phyloP scores from a whole-genome alignment of 1,284 basidiomycete genomes.

The Sutorius eximius region DNA sequence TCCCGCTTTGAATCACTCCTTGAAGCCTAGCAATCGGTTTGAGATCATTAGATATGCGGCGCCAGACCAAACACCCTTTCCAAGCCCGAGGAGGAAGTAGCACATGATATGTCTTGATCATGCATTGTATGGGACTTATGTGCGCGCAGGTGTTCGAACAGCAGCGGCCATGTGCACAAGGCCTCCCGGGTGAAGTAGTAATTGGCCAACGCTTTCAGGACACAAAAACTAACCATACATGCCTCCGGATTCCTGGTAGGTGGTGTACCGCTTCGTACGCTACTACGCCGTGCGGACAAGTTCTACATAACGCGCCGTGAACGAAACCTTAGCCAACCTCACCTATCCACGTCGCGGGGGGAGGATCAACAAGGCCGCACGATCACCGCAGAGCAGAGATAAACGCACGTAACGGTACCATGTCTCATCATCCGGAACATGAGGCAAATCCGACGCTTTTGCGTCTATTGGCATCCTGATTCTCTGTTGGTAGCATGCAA shows the following conservation, averaged over 20 bases:
- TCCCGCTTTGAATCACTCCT: too few species aligned
- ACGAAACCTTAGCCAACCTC: conserved; percentile 15
- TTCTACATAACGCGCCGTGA: conserved; percentile 27
- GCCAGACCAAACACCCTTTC: too few species aligned
- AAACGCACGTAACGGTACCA: conserved; percentile 29
- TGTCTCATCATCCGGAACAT: conserved; percentile 28
- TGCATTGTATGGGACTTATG: too few species aligned
- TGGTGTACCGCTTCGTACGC: background rate
- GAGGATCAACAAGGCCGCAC: background rate
- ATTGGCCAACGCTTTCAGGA: too few species aligned
- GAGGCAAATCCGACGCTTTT: conserved; percentile 27
- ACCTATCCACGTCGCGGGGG: conserved; percentile 9
- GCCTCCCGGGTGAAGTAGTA: too few species aligned
- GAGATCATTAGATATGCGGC: too few species aligned
- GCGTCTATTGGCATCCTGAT: conserved; percentile 27
- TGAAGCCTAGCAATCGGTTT: too few species aligned
- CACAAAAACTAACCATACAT: too few species aligned
- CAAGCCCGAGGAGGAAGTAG: too few species aligned
- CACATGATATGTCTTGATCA: too few species aligned
- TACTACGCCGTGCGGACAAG: conserved; percentile 13
- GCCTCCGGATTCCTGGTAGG: background rate
- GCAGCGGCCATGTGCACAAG: too few species aligned
- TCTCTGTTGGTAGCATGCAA: conserved; percentile 15
- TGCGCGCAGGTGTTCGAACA: too few species aligned
- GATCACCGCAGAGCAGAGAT: background rate